phyloP scores from a whole-genome alignment of 176 grass and related monocot genomes.

The Neostapfia colusana region DNA sequence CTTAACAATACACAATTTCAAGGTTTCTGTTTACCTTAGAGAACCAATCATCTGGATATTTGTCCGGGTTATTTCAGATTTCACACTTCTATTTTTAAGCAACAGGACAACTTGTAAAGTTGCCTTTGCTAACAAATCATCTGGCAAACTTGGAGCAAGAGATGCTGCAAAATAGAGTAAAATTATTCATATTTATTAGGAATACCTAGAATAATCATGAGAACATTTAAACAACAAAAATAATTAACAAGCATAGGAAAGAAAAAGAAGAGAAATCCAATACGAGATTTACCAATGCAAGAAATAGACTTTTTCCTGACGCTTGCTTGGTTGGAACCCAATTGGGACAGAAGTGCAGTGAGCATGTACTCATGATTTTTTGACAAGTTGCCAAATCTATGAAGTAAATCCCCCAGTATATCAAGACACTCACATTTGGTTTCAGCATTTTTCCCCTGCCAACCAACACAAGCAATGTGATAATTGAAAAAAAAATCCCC shows the following conservation, averaged over 20 bases:
- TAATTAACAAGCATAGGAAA: background rate
- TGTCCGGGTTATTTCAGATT: constrained; percentile 84
- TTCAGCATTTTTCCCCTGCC: constrained; percentile 85
- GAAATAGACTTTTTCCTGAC: constrained; percentile 91
- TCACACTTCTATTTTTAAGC: constrained; percentile 70
- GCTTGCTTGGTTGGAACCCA: constrained; percentile 83
- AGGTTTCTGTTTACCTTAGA: constrained; percentile 69
- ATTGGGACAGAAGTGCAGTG: constrained; percentile 67
- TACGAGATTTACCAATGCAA: constrained; percentile 67
- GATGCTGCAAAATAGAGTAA: constrained; percentile 54
- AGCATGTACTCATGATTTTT: constrained; percentile 88
- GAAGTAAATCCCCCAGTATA: constrained; percentile 86
- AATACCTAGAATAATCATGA: background rate
- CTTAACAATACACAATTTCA: constrained; percentile 7
- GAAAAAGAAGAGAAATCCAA: background rate
- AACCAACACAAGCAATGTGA: constrained; percentile 28
- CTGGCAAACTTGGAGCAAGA: constrained; percentile 87
- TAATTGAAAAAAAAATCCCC: background rate
- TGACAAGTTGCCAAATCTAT: constrained; percentile 84
- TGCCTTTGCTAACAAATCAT: constrained; percentile 88
- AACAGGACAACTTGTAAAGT: constrained; percentile 72
- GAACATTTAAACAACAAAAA: background rate
- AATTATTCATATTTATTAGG: background rate
- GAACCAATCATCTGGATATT: constrained; percentile 99
- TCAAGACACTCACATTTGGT: constrained; percentile 96